Evolutionary conservation across 2,329 filamentous ascomycete species (phyloP).

Genomic region (Ophiostoma angusticollis): DNA sequence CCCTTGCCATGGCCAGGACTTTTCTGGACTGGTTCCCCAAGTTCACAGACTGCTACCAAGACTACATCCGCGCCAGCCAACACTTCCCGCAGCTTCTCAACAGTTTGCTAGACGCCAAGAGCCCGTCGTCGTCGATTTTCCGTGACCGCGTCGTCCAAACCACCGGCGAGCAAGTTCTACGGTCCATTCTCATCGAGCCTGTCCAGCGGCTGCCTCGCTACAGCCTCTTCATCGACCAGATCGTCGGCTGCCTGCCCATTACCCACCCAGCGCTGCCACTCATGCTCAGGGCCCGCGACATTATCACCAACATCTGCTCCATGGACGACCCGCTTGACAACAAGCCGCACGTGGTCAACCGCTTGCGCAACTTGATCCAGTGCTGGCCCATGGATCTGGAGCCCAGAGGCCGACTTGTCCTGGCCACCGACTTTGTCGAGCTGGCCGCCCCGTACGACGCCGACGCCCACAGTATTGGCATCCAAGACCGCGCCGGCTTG

Average conservation of each 20-base stretch:
- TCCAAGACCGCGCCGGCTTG: constrained; percentile 47
- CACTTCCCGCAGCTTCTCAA: constrained; percentile 74
- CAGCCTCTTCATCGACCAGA: constrained; percentile 92
- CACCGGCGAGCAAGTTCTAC: constrained; percentile 78
- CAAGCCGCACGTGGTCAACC: constrained; percentile 60
- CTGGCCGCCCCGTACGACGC: constrained; percentile 54
- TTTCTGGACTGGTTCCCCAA: constrained; percentile 87
- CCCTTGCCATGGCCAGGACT: constrained; percentile 63
- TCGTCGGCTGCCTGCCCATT: constrained; percentile 72
- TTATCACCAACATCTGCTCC: constrained; percentile 92
- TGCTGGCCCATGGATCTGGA: constrained; percentile 62
- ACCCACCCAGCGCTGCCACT: constrained; percentile 72
- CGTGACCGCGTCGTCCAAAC: constrained; percentile 66
- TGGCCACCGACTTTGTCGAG: constrained; percentile 69
- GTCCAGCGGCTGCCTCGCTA: constrained; percentile 91
- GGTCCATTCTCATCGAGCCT: constrained; percentile 87
- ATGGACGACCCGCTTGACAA: constrained; percentile 62
- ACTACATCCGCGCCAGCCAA: constrained; percentile 85
- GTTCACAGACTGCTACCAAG: constrained; percentile 81
- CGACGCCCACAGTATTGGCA: constrained; percentile 31
- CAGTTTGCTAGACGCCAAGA: constrained; percentile 49
- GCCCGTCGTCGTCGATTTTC: constrained; percentile 64
- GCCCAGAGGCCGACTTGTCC: constrained; percentile 65
- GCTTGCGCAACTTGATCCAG: constrained; percentile 63
- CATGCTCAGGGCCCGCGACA: constrained; percentile 80